phyloP scores from a whole-genome alignment of 2,329 filamentous ascomycete species.

The Chlorencoelia australis region DNA sequence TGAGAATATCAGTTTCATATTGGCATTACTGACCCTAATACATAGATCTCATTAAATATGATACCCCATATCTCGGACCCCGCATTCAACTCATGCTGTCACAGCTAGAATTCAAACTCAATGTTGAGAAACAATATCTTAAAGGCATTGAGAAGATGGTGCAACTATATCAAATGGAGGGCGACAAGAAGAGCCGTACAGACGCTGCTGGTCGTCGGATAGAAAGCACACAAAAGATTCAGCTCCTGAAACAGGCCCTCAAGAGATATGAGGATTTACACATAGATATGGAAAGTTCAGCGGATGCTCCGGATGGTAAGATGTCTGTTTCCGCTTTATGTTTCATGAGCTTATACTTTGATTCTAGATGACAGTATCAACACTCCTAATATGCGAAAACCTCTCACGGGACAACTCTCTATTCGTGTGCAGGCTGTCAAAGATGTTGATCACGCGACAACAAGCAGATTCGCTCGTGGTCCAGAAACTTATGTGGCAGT shows the following conservation, averaged over 20 bases:
- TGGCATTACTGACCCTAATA: constrained; percentile 13
- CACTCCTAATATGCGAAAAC: constrained; percentile 87
- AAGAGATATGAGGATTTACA: constrained; percentile 97
- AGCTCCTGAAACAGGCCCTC: constrained; percentile 87
- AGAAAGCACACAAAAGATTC: constrained; percentile 97
- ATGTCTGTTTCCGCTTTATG: neutral
- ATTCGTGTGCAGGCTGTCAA: constrained; percentile 82
- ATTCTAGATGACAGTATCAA: constrained; percentile 85
- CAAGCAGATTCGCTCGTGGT: constrained; percentile 73
- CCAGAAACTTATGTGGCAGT: constrained; percentile 94
- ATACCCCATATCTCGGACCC: constrained; percentile 87
- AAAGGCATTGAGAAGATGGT: constrained; percentile 99
- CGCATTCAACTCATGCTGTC: constrained; percentile 99
- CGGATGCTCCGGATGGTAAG: constrained; percentile 73
- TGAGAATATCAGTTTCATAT: no score
- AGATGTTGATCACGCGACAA: constrained; percentile 86
- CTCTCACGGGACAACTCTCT: constrained; percentile 81
- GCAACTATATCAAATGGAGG: constrained; percentile 92
- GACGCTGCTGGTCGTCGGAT: constrained; percentile 84
- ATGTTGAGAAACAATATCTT: constrained; percentile 97
- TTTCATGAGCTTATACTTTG: constrained; percentile 1
- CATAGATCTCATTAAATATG: constrained; percentile 93
- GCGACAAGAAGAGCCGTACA: constrained; percentile 87
- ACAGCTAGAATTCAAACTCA: constrained; percentile 96
- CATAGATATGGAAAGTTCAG: constrained; percentile 71